Evolutionary conservation across 768 basidiomycete genomes (phyloP), one percentile per base, ranked within the genome.

Genomic region (Trametes gibbosa): DNA sequence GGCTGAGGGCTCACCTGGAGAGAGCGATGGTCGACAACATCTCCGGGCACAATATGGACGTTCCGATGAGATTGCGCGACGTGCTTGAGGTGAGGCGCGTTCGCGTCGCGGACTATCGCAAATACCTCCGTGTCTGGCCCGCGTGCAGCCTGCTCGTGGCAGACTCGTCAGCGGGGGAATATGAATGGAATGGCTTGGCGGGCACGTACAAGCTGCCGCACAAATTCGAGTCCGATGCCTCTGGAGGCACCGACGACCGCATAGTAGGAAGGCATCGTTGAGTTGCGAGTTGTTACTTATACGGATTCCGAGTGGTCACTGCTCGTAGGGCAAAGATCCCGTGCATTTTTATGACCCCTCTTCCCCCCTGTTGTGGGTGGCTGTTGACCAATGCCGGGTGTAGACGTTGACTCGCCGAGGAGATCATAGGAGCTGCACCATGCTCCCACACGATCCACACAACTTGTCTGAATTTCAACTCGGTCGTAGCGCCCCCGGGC

Each of bases 1-100:
- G n/a, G n/a, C n/a, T n/a, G 29, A 32, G 3, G 3, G 53, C 70
- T 52, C 43, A 71, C 76, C 65, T 71, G 64, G 49, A 78, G 49
- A 0, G 70, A 63, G 8, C 41, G 41, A 34, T 43, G 52, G 49
- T 75, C 66, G 5, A 69, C 72, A 32, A 79, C 67, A 58, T 80
- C 76, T 6, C 70, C 72, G 53, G 73, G 60, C 34, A 79, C 14
- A 10, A 76, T 50, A 42, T 72, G 68, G 10, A 80, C 56, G 45
- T 76, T 75, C 37, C 17, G 10, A 32, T 32, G 29, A 32, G 10
- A 10, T 32, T 32, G 29, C 10, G 29, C 29, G 29, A 32, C 29
- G 13, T 4, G 5, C 19, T 39, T 32, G 35, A 69, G 56, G 23
- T 65, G 58, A 3, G 29, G 34, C 2, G 65, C 45, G 3, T 14